Evolutionary conservation across 495 filamentous ascomycete species (phyloP), one percentile per base, ranked within the genome.

Genomic region (Xylaria telfairii): DNA sequence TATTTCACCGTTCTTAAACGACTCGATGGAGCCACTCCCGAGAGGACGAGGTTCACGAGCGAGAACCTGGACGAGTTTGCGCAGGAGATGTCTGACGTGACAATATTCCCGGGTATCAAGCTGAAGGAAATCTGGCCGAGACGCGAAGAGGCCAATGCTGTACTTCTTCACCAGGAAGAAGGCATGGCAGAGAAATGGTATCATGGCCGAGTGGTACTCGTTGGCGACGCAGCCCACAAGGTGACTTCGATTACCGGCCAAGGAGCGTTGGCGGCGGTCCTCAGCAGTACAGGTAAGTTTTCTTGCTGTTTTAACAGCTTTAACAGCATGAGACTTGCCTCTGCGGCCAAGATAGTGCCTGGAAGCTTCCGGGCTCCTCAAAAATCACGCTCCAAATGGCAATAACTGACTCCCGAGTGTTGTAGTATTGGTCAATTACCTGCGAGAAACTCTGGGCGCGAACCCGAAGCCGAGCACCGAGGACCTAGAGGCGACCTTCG

Each of bases 191-290:
- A 83, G 37, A 54, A 71, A 7, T 87, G 83, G 83, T 81, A 79
- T n/a, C 71, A 72, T 6, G 84, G 83, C 3, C 82, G 85, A 7
- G 76, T 88, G 21, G 83, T 77, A 0, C 75, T 88, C 6, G 44
- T 87, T 6, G 88, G 88, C 6, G 88, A 90, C 72, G 81, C 86
- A 0, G 83, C 79, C 24, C 84, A 86, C 67, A 86, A 86, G 70
- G 78, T 83, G 56, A 83, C 81, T 0, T 76, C 77, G 1, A 77
- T 81, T 61, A 65, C 82, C 7, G 79, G 77, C 4, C 37, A 67
- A 28, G 79, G 78, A 0, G 73, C 73, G 0, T 75, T 79, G 53
- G 54, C 39, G 7, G 79, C 71, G 0, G 78, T 85, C 0, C 80
- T 88, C 19, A n/a, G n/a, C n/a, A n/a, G n/a, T n/a, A n/a, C n/a